Base-by-base conservation (phyloP, 2,329 filamentous ascomycete genomes). In the Ophiostoma triangulosporum region DNA sequence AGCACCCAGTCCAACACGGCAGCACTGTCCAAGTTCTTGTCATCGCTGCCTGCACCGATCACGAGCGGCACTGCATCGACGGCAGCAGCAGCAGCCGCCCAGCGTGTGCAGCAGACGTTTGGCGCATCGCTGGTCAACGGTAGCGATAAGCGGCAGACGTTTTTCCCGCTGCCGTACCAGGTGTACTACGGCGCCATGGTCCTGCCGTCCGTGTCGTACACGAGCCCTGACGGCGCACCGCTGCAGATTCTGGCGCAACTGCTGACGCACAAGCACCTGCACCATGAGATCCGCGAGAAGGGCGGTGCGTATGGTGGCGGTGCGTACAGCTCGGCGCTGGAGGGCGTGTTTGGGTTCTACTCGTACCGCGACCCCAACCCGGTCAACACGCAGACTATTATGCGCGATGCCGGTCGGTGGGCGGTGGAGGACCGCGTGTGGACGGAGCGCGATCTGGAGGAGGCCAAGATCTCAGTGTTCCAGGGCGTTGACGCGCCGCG, bases 301-400 rank as follows among this genome's bases (percentile, higher is more conserved):
- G 93, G 93, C 31, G 93, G 93, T 35, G 93, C 93, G 0, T 98
- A 98, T 61, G 93, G 93, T 45, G 93, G 88, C 22, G 89, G 90
- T 14, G 91, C 93, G 1, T 91, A 88, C 65, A 84, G 86, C 45
- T 81, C 83, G 24, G 80, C 85, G 0, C 71, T 95, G 7, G 84
- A 88, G 60, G 91, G 90, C 24, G 68, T 95, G 1, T 97, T 98
- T 61, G 88, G 88, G 15, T 94, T 96, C 71, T 96, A 95, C 70
- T 91, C 87, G 45, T 98, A 98, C 74, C 86, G 93, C 51, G 93
- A 98, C 65, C 93, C 93, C 3, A 96, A 97, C 65, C 91, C 93
- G 0, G 75, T 84, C 57, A 96, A 95, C 68, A 91, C 88, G 0
- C 72, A 97, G 59, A 80, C 78, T 54, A 86, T 96, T 56, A 95